These are phyloP conservation scores for Xylaria polymorpha DNA, from an alignment of 2,329 filamentous ascomycete species.

Conservation along the genomic window DNA sequence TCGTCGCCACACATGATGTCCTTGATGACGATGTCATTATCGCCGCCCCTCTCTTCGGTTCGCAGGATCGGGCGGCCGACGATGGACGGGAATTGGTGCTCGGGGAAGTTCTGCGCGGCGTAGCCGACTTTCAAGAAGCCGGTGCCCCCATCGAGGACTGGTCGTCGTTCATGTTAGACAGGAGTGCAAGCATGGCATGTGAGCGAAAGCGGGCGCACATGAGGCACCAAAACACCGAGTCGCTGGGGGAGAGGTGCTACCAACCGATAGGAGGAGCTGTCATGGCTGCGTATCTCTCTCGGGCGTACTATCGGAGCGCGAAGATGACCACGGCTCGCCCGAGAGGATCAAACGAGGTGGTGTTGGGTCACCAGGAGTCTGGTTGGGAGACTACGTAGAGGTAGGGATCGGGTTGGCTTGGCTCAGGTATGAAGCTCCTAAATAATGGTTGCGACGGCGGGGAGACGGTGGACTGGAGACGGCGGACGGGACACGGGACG, in stretches of 20 bases:
- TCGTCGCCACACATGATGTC: conserved; percentile 99
- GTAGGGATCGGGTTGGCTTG: not conserved
- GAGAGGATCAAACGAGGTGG: conserved; percentile 24
- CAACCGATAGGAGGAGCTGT: conserved; percentile 66
- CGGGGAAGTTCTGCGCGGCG: conserved; percentile 98
- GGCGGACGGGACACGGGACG: conserved; percentile 17
- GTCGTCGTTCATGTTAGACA: conserved; percentile 39
- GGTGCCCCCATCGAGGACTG: conserved; percentile 99
- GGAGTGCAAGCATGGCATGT: conserved; percentile 9
- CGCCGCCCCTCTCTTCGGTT: conserved; percentile 82
- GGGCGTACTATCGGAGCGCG: conserved; percentile 25
- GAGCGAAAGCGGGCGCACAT: conserved; percentile 6
- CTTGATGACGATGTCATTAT: conserved; percentile 80
- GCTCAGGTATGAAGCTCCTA: conserved; percentile 12
- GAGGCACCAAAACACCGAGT: not conserved
- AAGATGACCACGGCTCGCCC: conserved; percentile 31
- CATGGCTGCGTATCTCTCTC: conserved; percentile 54
- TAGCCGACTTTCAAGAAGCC: conserved; percentile 99
- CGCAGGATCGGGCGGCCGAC: conserved; percentile 97
- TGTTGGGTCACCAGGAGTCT: conserved; percentile 1
- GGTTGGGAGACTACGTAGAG: not conserved
- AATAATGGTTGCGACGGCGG: conserved; percentile 26
- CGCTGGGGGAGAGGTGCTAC: conserved; percentile 34
- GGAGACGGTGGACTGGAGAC: conserved; percentile 3
- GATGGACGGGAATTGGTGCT: conserved; percentile 98